Conservation (phyloP, 2,329 filamentous ascomycete species). For the Blastomyces gilchristii region DNA sequence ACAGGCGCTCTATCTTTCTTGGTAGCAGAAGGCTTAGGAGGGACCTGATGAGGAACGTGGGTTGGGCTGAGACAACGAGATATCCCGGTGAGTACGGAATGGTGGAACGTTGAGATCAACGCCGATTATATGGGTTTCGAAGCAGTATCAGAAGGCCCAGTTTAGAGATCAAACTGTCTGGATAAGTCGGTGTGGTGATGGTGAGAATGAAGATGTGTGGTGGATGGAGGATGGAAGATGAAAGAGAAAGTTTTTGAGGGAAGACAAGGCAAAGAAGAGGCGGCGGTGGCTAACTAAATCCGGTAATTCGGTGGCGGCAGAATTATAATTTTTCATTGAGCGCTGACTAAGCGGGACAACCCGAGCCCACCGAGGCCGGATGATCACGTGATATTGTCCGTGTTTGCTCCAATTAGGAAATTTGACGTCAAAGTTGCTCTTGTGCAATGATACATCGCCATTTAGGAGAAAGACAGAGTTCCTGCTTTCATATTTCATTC, state of each 20-base stretch:
- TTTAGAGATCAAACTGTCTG: slow-evolving; percentile 2
- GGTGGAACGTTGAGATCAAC: background rate
- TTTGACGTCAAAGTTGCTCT: background rate
- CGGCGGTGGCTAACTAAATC: slow-evolving; percentile 4
- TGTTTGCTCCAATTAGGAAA: background rate
- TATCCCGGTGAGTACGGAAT: slow-evolving; percentile 8
- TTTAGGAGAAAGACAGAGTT: background rate
- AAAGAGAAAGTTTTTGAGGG: slow-evolving; percentile 18
- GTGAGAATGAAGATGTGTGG: background rate
- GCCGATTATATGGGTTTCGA: background rate
- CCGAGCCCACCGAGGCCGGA: background rate
- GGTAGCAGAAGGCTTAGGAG: slow-evolving; percentile 27
- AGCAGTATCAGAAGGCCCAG: background rate
- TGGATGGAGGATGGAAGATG: background rate
- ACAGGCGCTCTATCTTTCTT: slow-evolving; percentile 46
- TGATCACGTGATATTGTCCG: background rate
- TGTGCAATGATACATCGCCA: background rate
- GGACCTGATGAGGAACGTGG: slow-evolving; percentile 12
- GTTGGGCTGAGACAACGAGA: slow-evolving; percentile 7
- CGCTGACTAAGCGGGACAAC: background rate
- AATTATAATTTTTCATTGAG: background rate
- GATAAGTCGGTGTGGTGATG: slow-evolving; percentile 1
- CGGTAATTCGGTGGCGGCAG: background rate
- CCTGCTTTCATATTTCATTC: background rate
- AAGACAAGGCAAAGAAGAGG: slow-evolving; percentile 14